Conservation (phyloP, 176 grass and related monocot genomes). For the Musa troglodytarum region DNA sequence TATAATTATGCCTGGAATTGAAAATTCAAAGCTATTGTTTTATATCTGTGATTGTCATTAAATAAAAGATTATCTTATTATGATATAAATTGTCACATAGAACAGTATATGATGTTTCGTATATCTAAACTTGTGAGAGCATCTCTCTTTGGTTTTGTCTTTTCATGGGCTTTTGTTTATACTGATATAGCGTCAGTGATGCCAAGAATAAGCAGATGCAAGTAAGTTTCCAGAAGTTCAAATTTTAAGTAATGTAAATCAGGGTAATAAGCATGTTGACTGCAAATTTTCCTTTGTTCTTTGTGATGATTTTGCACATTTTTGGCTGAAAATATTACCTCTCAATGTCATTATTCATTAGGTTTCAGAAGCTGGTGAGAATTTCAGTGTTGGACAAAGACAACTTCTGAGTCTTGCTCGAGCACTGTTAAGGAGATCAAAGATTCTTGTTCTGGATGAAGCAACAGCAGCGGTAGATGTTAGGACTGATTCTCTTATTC, state of each 20-base stretch:
- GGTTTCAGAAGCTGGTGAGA: slow-evolving; percentile 96
- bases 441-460: slow-evolving; percentile 99
- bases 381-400: slow-evolving; percentile 96
- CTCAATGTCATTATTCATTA: slow-evolving; percentile 8
- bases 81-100: too few species aligned
- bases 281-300: background rate
- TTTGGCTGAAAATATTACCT: background rate
- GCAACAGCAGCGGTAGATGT: slow-evolving; percentile 97
- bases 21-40: too few species aligned
- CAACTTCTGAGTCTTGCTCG: slow-evolving; percentile 88
- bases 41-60: too few species aligned
- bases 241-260: background rate
- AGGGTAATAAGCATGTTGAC: background rate
- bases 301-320: background rate
- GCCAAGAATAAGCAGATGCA: too few species aligned
- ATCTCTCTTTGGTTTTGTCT: too few species aligned
- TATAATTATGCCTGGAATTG: too few species aligned
- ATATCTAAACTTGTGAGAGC: too few species aligned
- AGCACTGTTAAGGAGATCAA: slow-evolving; percentile 80
- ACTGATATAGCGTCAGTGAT: too few species aligned
- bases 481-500: slow-evolving; percentile 93
- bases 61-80: too few species aligned
- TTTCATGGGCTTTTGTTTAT: too few species aligned
- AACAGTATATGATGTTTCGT: too few species aligned
- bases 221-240: too few species aligned